Percentiles rank a stretch among this genome's conserved stretches.
These are phyloP conservation scores for Hypoxylon sp. DNA, from an alignment of 2,329 filamentous ascomycete genomes.

Conservation along the genomic window DNA sequence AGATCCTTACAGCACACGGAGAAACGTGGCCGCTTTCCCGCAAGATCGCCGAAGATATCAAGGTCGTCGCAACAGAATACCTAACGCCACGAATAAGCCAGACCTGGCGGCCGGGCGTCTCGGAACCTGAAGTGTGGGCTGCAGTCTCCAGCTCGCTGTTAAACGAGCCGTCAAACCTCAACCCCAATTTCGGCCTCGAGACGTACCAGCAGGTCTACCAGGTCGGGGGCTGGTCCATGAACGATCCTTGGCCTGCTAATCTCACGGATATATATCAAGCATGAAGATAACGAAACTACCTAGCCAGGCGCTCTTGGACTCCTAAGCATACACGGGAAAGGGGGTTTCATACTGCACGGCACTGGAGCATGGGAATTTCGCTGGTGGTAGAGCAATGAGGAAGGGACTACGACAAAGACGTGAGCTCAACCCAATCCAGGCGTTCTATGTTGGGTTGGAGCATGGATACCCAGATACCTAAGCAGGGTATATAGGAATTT, in stretches of 20 bases:
- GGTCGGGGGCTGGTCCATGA: conserved; percentile 36
- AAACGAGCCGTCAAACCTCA: conserved; percentile 24
- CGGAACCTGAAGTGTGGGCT: conserved; percentile 34
- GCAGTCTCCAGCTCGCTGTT: conserved; percentile 35
- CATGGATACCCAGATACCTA: not conserved
- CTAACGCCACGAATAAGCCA: conserved; percentile 40
- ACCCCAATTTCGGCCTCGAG: conserved; percentile 33
- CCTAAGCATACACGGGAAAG: conserved; percentile 12
- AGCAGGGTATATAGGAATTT: conserved; percentile 9
- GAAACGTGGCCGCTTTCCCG: conserved; percentile 56
- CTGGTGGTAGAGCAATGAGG: conserved; percentile 23
- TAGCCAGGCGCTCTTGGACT: not conserved
- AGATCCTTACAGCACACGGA: conserved; percentile 53
- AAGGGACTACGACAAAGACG: conserved; percentile 18
- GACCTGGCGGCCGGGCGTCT: conserved; percentile 34
- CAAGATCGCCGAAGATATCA: conserved; percentile 56
- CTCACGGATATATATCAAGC: conserved; percentile 41
- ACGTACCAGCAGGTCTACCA: conserved; percentile 38
- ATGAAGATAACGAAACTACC: conserved; percentile 27
- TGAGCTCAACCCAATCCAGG: conserved; percentile 13
- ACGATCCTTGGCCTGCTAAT: conserved; percentile 38
- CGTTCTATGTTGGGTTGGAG: conserved; percentile 20
- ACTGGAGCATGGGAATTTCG: conserved; percentile 25
- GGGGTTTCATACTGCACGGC: conserved; percentile 28
- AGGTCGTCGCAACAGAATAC: conserved; percentile 50